phyloP scores from a whole-genome alignment of 441 rosid genomes.

The Dalechampia spathulata region DNA sequence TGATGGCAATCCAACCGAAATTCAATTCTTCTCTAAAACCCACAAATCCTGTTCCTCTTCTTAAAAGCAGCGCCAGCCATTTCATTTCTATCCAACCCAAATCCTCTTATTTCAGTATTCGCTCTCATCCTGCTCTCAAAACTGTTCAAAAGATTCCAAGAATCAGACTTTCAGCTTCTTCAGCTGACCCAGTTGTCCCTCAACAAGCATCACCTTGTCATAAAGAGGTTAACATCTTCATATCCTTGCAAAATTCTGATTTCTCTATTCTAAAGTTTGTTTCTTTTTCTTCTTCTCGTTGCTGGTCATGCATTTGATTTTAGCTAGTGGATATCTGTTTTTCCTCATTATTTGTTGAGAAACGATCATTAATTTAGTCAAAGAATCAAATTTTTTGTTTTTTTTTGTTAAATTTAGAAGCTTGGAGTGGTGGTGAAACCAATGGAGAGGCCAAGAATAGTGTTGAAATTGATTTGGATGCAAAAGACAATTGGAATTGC shows the following conservation, averaged over 20 bases:
- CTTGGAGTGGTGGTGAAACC: slow-evolving; percentile 69
- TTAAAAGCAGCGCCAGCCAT: too few species aligned
- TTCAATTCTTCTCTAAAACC: slow-evolving; percentile 18
- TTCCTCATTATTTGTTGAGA: too few species aligned
- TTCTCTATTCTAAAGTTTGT: not conserved
- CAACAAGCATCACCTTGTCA: slow-evolving; percentile 13
- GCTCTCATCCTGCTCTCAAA: slow-evolving; percentile 11
- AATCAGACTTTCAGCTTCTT: slow-evolving; percentile 22
- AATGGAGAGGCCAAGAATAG: slow-evolving; percentile 58
- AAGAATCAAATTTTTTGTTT: too few species aligned
- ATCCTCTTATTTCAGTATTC: slow-evolving; percentile 5
- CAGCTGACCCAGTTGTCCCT: slow-evolving; percentile 19
- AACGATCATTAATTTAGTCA: too few species aligned
- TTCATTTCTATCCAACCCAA: too few species aligned
- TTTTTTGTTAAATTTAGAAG: slow-evolving; percentile 30
- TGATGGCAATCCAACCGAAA: slow-evolving; percentile 25
- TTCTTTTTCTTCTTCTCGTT: too few species aligned
- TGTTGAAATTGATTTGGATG: slow-evolving; percentile 86
- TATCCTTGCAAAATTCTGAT: too few species aligned
- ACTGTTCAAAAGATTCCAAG: not conserved
- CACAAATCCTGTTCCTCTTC: slow-evolving; percentile 10
- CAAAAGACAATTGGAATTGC: slow-evolving; percentile 74
- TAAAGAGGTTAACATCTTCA: slow-evolving; percentile 31
- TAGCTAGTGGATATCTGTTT: not conserved
- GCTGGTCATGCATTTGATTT: not conserved